Evolutionary conservation across 495 filamentous ascomycete species (phyloP).

Genomic region (Symbiotaphrina buchneri): DNA sequence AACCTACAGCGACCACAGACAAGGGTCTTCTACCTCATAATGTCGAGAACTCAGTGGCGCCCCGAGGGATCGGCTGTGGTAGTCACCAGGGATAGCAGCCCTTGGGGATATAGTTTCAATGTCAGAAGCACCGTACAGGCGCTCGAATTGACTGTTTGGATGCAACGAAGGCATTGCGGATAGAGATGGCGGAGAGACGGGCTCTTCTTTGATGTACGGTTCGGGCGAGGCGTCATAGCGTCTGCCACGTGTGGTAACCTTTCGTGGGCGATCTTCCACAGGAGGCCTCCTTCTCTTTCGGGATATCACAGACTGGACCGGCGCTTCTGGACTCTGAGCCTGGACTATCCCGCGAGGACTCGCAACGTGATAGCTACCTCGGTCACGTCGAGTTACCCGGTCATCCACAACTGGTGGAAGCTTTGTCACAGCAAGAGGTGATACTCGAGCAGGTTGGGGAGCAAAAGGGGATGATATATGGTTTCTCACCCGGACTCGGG

Average conservation of each 20-base stretch:
- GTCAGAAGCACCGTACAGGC: constrained; percentile 14
- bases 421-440: constrained; percentile 45
- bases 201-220: constrained; percentile 69
- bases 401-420: constrained; percentile 24
- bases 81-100: background rate
- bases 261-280: constrained; percentile 12
- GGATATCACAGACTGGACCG: constrained; percentile 14
- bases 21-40: constrained; percentile 21
- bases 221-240: constrained; percentile 15
- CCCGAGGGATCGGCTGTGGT: background rate
- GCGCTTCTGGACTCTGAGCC: constrained; percentile 15
- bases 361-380: constrained; percentile 1
- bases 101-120: background rate
- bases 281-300: constrained; percentile 24
- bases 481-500: constrained; percentile 26
- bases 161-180: constrained; percentile 16
- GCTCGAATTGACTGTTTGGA: constrained; percentile 14
- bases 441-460: constrained; percentile 63
- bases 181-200: constrained; percentile 59
- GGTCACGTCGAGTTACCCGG: constrained; percentile 10
- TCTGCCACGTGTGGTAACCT: constrained; percentile 13
- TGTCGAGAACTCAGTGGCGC: constrained; percentile 5
- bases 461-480: constrained; percentile 51
- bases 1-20: constrained; percentile 16
- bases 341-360: constrained; percentile 2